Base-by-base conservation (phyloP, 352 stramenopile species). In the Pythium periplocum region DNA sequence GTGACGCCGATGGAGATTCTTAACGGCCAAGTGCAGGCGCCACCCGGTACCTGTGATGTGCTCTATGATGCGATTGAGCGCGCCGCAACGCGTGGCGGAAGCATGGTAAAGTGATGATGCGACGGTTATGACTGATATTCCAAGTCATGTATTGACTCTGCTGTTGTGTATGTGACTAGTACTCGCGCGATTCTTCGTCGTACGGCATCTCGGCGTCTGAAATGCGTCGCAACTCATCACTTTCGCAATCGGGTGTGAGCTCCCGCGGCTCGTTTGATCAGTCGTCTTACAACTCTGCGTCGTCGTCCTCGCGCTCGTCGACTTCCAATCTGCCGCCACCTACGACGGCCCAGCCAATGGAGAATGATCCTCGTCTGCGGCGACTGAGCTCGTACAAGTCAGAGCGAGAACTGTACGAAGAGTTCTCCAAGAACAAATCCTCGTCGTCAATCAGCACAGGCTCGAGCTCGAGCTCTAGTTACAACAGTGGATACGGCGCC, bases 1-100 rank as follows among this genome's bases (percentile, higher is more conserved):
- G 77, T 95, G 41, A 75, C 68, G n/a, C 83, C 85, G 3, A 72
- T 76, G 59, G 78, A 95, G 60, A 93, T 95, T 53, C 56, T 95
- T 6, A 90, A 61, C 45, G 85, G 85, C 53, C 69, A 90, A 45
- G 79, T 93, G 32, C 62, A 76, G 33, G 70, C 82, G 10, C 84
- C 82, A 1, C 4, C 69, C 1, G 82, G 79, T 34, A 61, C 73
- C 1, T 90, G 82, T 42, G 82, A 92, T 55, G 58, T 73, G 38
- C 70, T 92, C 1, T 90, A 82, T 48, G 79, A 90, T 26, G 68
- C 82, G 2, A 88, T 92, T 55, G 62, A 61, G 44, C 75, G 78
- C 26, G 81, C 81, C 3, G 62, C 66, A 9, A 55, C 57, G 47
- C 39, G 41, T 1, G 43, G 62, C 33, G 61, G 61, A 1, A 61